A percentile compares a stretch with the other conserved stretches of the same genome.
Evolutionary conservation across 164 flowering plant genomes (phyloP).

Genomic region (Piper longum): DNA sequence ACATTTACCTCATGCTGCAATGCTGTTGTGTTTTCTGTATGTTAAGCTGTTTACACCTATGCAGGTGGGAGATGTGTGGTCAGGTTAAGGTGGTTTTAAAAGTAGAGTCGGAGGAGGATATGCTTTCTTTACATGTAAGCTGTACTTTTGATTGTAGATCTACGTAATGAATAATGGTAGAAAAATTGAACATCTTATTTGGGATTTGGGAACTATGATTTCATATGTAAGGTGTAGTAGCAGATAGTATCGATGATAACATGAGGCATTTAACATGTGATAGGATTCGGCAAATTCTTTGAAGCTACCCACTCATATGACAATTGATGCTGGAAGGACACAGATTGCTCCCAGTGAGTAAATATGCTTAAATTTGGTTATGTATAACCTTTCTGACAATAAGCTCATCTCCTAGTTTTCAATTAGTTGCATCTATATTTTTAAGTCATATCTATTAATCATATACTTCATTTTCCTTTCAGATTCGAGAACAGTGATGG

Average conservation of each 20-base stretch:
- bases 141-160: background rate
- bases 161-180: background rate
- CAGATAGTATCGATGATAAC: background rate
- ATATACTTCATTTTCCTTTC: slow-evolving; percentile 9
- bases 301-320: slow-evolving; percentile 74
- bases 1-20: background rate
- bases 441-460: background rate
- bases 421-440: background rate
- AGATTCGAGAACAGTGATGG: slow-evolving; percentile 99
- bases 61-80: slow-evolving; percentile 98
- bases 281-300: slow-evolving; percentile 85
- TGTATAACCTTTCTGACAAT: too few species aligned
- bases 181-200: background rate
- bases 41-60: slow-evolving; percentile 5
- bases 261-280: slow-evolving; percentile 1
- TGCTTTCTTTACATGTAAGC: slow-evolving; percentile 66
- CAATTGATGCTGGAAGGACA: slow-evolving; percentile 97
- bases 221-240: background rate
- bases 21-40: background rate
- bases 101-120: slow-evolving; percentile 79
- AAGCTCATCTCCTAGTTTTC: background rate
- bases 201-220: background rate
- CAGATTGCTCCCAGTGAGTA: slow-evolving; percentile 93
- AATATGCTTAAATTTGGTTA: background rate
- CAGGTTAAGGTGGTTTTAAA: slow-evolving; percentile 97